Evolutionary conservation across 345 rosid species (phyloP).

Genomic region (Orychophragmus violaceus): DNA sequence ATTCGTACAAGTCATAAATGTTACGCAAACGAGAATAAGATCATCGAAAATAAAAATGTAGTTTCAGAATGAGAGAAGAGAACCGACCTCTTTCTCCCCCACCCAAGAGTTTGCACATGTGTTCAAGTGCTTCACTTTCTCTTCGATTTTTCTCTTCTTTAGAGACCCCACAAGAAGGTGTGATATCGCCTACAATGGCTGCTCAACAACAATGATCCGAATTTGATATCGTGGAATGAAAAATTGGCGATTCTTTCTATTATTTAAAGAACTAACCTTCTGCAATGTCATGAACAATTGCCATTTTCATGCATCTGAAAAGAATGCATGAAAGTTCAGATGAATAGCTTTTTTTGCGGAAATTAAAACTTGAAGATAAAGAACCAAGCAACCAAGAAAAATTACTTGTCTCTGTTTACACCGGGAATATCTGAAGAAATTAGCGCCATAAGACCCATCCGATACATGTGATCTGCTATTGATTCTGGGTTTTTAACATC

Average conservation of each 20-base stretch:
- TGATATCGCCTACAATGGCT: constrained; percentile 97
- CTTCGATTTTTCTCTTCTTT: constrained; percentile 81
- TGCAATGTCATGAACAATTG: constrained; percentile 91
- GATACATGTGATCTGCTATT: constrained; percentile 85
- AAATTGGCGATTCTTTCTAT: not conserved
- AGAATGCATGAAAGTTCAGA: not conserved
- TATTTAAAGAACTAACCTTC: constrained; percentile 47
- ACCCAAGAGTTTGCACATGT: constrained; percentile 89
- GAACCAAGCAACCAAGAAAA: not conserved
- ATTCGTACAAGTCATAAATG: not conserved
- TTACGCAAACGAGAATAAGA: not conserved
- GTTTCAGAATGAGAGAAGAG: not conserved
- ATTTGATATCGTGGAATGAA: not conserved
- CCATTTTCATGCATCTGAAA: constrained; percentile 90
- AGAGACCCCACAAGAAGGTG: constrained; percentile 81
- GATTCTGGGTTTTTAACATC: constrained; percentile 77
- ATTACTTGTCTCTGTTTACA: constrained; percentile 76
- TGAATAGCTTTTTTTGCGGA: not conserved
- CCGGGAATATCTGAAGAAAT: constrained; percentile 75
- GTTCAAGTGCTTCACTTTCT: constrained; percentile 79
- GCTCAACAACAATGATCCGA: constrained; percentile 21
- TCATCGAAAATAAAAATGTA: not conserved
- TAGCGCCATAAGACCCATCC: constrained; percentile 95
- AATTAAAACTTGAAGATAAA: not conserved
- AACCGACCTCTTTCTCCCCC: constrained; percentile 65